Conservation (phyloP, 1,139 yeast genomes). For the Yamadazyma dendronema region DNA sequence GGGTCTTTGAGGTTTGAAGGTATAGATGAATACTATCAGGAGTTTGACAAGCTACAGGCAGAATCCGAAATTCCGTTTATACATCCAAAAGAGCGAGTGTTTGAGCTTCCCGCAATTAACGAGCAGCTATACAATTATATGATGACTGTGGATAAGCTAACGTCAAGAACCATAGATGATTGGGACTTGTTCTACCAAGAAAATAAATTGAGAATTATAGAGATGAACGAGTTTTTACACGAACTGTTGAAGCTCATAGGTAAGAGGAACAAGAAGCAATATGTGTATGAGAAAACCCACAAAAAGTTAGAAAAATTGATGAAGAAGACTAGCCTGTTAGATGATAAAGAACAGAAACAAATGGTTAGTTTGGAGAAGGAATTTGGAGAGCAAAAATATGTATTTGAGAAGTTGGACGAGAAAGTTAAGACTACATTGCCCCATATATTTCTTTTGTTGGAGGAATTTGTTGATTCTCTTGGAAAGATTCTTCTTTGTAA, state of each 20-base stretch:
- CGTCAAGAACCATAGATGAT: constrained; percentile 28
- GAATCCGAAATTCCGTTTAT: constrained; percentile 31
- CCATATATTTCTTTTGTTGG: constrained; percentile 42
- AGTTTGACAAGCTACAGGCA: constrained; percentile 32
- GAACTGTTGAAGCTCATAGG: constrained; percentile 39
- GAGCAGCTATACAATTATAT: constrained; percentile 31
- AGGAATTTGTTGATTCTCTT: constrained; percentile 50
- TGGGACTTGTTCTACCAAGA: constrained; percentile 32
- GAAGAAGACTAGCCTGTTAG: constrained; percentile 34
- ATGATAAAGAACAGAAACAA: constrained; percentile 38
- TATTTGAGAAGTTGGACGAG: constrained; percentile 36
- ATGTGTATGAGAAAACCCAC: constrained; percentile 37
- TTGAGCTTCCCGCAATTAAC: constrained; percentile 28
- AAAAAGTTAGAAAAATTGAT: constrained; percentile 42
- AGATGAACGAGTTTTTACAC: constrained; percentile 39
- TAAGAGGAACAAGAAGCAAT: constrained; percentile 44
- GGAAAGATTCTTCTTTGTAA: constrained; percentile 34
- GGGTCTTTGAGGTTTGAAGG: constrained; percentile 43
- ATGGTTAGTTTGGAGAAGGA: constrained; percentile 30
- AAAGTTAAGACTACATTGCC: constrained; percentile 46
- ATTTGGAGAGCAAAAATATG: constrained; percentile 27
- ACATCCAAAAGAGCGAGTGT: constrained; percentile 40
- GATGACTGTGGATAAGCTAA: constrained; percentile 27
- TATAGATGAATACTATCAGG: constrained; percentile 39
- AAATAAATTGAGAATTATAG: constrained; percentile 32